A percentile compares a stretch with the other conserved stretches of the same genome.
phyloP scores from a whole-genome alignment of 305 asterid species.

The Nicotiana rustica region DNA sequence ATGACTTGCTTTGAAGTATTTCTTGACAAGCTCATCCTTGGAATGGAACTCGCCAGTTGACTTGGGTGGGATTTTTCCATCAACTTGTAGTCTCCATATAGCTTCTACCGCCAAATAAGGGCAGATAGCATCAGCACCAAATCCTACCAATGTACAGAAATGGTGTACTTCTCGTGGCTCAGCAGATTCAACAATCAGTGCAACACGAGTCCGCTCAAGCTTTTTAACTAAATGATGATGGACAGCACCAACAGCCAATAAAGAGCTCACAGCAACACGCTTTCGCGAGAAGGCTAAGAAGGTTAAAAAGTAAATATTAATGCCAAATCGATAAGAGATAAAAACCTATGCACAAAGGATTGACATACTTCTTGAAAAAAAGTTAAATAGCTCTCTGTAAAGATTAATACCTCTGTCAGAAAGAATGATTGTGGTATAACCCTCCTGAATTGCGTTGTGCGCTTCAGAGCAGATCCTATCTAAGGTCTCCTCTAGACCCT shows the following conservation, averaged over 20 bases:
- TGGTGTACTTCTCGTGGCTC: constrained; percentile 99
- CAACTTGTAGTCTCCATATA: constrained; percentile 94
- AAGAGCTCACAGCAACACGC: constrained; percentile 93
- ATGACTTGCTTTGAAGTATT: constrained; percentile 83
- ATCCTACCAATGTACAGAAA: constrained; percentile 97
- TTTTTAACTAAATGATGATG: constrained; percentile 95
- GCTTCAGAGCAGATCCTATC: constrained; percentile 93
- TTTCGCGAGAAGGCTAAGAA: constrained; percentile 78
- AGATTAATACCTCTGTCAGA: constrained; percentile 87
- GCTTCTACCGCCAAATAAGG: constrained; percentile 96
- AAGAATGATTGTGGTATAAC: constrained; percentile 85
- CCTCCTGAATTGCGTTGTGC: constrained; percentile 85
- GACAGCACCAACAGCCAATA: constrained; percentile 97
- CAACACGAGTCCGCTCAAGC: constrained; percentile 94
- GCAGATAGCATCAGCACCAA: constrained; percentile 98
- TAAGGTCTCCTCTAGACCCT: constrained; percentile 92
- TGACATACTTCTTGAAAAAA: neutral
- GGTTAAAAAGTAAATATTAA: constrained; percentile 32
- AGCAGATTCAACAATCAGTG: constrained; percentile 90
- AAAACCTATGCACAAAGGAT: neutral
- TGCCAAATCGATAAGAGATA: constrained; percentile 27
- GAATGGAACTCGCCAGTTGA: constrained; percentile 79
- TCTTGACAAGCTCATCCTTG: constrained; percentile 86
- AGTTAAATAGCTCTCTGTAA: neutral
- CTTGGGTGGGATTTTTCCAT: constrained; percentile 95